Base-by-base conservation (phyloP, 1,284 basidiomycete genomes). In the Leccinum fallax region DNA sequence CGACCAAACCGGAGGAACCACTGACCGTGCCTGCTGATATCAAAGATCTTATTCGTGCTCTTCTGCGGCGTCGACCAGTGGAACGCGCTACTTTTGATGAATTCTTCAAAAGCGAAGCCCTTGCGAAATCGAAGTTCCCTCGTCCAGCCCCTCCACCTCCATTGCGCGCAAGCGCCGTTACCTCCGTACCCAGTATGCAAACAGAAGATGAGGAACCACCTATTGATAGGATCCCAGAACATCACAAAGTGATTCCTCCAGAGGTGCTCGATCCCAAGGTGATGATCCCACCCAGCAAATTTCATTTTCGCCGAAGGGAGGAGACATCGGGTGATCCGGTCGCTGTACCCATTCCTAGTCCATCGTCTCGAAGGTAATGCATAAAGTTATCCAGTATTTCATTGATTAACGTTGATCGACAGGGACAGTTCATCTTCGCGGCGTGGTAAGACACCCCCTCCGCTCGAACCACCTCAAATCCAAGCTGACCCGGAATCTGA, bases 71-170 rank as follows among this genome's bases (percentile, higher is more conserved):
- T 38, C 86, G 90, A 49, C 95, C 97, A 0, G 84, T 84, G 0
- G 92, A 98, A 72, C 85, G 97, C 4, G 90, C 94, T 58, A 89
- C 84, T 64, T 99, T 97, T 70, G 93, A 97, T 11, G 93, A 95
- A 55, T 98, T 98, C 77, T 99, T 99, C 73, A 81, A 81, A 49
- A 90, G 88, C 65, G 83, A 82, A n/a, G 93, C 93, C 7, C 82
- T 94, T 71, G 88, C 86, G n/a, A 91, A 88, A 64, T 89, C 86
- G 51, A 93, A 91, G 77, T 90, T 90, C 68, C 86, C 87, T 65
- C 82, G 74, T 67, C 84, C 78, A 62, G 67, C 67, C 3, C 67
- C 74, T 11, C 67, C 69, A 21, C 63, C 69, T 16, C 65, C 69
- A n/a, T 66, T 51, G 2, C 70, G 62, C 9, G 28, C 57, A 15